Percentiles rank a stretch among this genome's conserved stretches.
Evolutionary conservation across 1,284 basidiomycete genomes (phyloP).

Genomic region (Serendipita sp.): DNA sequence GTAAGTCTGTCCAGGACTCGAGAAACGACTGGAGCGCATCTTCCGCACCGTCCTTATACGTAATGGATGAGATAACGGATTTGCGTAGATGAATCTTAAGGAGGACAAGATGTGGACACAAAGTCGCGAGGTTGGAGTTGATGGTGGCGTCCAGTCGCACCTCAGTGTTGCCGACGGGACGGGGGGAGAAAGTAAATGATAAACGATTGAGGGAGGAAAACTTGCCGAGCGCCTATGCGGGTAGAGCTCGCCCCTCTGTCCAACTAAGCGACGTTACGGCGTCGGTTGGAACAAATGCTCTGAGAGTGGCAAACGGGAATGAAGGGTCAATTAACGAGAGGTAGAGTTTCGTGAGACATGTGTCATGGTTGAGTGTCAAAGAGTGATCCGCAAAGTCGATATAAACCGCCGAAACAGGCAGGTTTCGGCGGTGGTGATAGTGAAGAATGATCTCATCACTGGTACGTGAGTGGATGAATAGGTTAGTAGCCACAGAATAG

Average conservation of each 20-base stretch:
- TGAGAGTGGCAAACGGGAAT: too few species aligned
- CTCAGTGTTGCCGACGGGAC: not conserved
- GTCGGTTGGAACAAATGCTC: too few species aligned
- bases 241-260: too few species aligned
- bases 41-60: not conserved
- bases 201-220: not conserved
- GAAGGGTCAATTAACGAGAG: too few species aligned
- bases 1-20: not conserved
- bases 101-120: not conserved
- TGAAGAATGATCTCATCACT: too few species aligned
- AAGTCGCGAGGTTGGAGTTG: not conserved
- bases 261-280: too few species aligned
- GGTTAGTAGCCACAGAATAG: too few species aligned
- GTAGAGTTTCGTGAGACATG: not conserved
- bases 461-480: too few species aligned
- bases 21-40: not conserved
- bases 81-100: not conserved
- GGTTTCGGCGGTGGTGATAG: too few species aligned
- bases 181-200: not conserved
- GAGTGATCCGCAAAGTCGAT: too few species aligned
- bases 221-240: too few species aligned
- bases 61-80: not conserved
- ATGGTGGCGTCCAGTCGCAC: not conserved
- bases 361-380: not conserved
- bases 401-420: too few species aligned